Evolutionary conservation across 2,329 filamentous ascomycete genomes (phyloP).

Genomic region (Kalmusia sp.): DNA sequence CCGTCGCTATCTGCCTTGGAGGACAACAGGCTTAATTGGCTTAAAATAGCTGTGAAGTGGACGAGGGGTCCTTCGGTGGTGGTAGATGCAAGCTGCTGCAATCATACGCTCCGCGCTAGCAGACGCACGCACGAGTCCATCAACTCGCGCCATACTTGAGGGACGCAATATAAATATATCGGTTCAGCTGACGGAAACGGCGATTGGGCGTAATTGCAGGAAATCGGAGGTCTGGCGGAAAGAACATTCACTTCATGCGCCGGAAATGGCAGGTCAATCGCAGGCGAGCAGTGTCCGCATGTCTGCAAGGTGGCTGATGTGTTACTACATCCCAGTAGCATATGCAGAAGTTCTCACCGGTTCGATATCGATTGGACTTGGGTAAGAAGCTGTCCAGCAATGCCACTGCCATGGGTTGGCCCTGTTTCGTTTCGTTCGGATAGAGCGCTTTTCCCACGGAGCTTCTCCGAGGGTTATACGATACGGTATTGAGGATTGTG

Average conservation of each 20-base stretch:
- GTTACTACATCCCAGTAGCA: neutral
- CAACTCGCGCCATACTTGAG: neutral
- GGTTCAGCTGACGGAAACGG: neutral
- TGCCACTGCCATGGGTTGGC: neutral
- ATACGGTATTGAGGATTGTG: too few species aligned
- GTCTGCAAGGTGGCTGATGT: neutral
- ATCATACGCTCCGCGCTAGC: neutral
- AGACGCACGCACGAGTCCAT: neutral
- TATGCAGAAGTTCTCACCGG: neutral
- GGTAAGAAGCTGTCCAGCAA: neutral
- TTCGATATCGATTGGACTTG: neutral
- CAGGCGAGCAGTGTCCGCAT: neutral
- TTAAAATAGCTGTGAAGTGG: neutral
- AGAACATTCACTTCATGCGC: neutral
- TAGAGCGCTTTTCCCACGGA: neutral
- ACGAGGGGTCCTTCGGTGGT: neutral
- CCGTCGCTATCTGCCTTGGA: neutral
- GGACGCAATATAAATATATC: neutral
- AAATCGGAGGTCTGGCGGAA: neutral
- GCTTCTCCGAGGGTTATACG: too few species aligned
- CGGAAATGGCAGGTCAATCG: neutral
- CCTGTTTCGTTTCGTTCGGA: neutral
- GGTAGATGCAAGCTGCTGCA: neutral
- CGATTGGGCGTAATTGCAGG: neutral
- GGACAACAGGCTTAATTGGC: neutral